Conservation (phyloP, 352 stramenopile genomes). For the Pythium myriotylum region DNA sequence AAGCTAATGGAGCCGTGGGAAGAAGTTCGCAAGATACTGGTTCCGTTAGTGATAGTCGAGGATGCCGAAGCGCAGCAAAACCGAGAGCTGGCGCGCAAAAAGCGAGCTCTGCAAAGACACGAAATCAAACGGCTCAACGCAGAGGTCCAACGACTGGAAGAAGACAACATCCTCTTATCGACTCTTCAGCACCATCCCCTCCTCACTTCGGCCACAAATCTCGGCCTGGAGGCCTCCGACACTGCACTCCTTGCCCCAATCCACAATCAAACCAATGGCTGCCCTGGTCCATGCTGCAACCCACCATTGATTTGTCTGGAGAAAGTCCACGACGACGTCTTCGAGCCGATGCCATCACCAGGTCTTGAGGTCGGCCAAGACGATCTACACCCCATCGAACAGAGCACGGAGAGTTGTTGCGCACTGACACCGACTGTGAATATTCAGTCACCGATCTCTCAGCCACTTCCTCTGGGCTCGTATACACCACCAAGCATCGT, state of each 20-base stretch:
- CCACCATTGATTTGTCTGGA: slow-evolving; percentile 7
- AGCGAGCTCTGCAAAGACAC: neutral
- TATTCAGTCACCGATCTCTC: too few relatives aligned
- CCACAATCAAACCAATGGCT: too few relatives aligned
- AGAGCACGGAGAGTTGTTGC: too few relatives aligned
- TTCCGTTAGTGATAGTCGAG: neutral
- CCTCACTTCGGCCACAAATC: too few relatives aligned
- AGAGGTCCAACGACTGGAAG: neutral
- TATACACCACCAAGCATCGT: slow-evolving; percentile 28
- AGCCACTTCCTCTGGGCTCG: neutral
- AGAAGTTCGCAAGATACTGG: slow-evolving; percentile 1
- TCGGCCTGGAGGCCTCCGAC: too few relatives aligned
- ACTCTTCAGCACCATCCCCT: too few relatives aligned
- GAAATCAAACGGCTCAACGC: neutral
- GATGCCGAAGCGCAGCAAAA: neutral
- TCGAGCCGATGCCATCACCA: slow-evolving; percentile 8
- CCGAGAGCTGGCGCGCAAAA: neutral
- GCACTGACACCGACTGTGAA: too few relatives aligned
- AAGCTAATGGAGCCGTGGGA: slow-evolving; percentile 15
- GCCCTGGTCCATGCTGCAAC: neutral
- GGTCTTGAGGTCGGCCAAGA: slow-evolving; percentile 2
- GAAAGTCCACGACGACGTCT: neutral
- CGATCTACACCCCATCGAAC: neutral
- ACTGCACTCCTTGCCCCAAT: too few relatives aligned
- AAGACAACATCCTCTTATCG: too few relatives aligned